Conservation (phyloP, 345 rosid genomes). For the Eucalyptus tenuipes region DNA sequence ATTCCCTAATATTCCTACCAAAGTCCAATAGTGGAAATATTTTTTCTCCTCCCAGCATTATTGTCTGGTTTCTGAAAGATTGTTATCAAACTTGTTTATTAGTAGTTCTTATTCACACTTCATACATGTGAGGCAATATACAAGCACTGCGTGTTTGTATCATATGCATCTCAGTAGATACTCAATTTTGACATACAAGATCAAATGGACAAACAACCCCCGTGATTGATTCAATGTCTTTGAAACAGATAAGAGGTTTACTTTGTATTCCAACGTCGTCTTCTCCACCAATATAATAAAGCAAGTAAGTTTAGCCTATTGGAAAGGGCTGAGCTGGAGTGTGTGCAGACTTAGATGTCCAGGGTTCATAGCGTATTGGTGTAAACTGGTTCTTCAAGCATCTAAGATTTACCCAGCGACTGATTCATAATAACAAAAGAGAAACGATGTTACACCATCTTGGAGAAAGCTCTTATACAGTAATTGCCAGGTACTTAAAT, state of each 20-base stretch:
- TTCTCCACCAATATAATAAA: neutral
- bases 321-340: neutral
- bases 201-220: neutral
- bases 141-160: neutral
- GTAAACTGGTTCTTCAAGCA: neutral
- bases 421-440: neutral
- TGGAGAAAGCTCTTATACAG: neutral
- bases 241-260: neutral
- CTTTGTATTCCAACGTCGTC: neutral
- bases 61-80: neutral
- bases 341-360: neutral
- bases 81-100: neutral
- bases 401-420: neutral
- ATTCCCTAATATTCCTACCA: neutral
- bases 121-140: neutral
- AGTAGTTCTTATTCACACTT: neutral
- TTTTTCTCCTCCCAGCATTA: neutral
- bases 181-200: neutral
- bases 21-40: neutral
- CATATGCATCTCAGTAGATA: neutral
- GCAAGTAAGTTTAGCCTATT: neutral
- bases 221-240: neutral
- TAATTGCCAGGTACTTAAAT: neutral
- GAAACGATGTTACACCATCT: neutral
- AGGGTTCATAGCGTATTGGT: neutral